These are phyloP conservation scores for Neurospora sp. DNA, from an alignment of 495 filamentous ascomycete genomes.

Conservation along the genomic window DNA sequence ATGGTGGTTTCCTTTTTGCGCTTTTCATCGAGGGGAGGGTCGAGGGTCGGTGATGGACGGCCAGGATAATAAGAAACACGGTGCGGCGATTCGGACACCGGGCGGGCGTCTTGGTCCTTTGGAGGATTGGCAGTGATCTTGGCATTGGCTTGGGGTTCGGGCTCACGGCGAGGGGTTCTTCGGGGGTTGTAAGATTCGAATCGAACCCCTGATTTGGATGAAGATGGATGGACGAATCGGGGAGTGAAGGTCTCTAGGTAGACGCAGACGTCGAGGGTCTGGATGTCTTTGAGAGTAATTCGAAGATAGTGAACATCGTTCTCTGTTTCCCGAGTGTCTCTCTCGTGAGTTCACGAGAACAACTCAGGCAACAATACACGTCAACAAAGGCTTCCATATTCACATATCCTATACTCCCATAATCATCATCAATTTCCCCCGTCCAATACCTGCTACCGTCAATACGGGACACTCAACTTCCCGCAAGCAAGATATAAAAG, in stretches of 20 bases:
- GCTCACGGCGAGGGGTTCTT: no score
- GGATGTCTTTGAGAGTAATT: background rate
- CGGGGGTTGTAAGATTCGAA: background rate
- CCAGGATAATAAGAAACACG: background rate
- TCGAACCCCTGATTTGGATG: background rate
- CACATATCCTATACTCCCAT: background rate
- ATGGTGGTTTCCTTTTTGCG: background rate
- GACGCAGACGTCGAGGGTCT: background rate
- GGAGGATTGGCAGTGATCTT: background rate
- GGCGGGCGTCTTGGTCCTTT: background rate
- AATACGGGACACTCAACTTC: background rate
- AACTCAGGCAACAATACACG: no score
- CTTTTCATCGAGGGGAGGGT: background rate
- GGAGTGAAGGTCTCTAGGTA: background rate
- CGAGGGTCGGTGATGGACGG: background rate
- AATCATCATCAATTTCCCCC: background rate
- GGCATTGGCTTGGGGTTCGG: background rate
- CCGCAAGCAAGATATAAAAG: background rate
- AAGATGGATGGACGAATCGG: background rate
- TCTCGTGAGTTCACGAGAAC: background rate
- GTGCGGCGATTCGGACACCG: background rate
- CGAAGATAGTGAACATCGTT: background rate
- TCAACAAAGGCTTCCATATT: background rate
- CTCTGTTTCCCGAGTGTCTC: background rate
- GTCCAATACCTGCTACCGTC: background rate